Evolutionary conservation across 257 asterid species (phyloP).

Genomic region (Primulina eburnea): DNA sequence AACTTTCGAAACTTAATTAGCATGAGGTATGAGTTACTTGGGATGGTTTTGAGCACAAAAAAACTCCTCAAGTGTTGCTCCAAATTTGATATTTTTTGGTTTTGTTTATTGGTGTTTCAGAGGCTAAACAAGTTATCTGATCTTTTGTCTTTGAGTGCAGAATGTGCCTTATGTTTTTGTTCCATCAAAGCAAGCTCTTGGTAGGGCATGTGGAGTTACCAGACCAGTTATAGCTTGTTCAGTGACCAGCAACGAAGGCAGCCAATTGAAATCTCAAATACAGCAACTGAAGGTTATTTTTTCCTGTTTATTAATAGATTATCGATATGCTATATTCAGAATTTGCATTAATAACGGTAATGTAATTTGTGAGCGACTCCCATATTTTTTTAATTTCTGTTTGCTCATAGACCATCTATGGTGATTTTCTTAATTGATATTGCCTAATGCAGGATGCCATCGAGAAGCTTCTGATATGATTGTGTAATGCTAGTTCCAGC

Average conservation of each 20-base stretch:
- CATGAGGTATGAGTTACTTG: not conserved
- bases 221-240: slow-evolving; percentile 79
- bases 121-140: not conserved
- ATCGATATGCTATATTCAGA: not conserved
- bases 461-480: slow-evolving; percentile 44
- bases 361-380: not conserved
- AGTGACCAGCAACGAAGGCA: slow-evolving; percentile 79
- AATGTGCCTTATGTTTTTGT: slow-evolving; percentile 49
- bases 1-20: not conserved
- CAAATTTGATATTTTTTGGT: not conserved
- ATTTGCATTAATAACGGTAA: not conserved
- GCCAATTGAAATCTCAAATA: slow-evolving; percentile 87
- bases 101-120: not conserved
- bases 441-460: slow-evolving; percentile 35
- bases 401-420: slow-evolving; percentile 37
- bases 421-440: slow-evolving; percentile 33
- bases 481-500: slow-evolving; percentile 22
- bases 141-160: slow-evolving; percentile 21
- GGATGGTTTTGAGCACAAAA: not conserved
- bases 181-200: slow-evolving; percentile 57
- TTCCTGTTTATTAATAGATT: not conserved
- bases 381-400: too few relatives aligned
- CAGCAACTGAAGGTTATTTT: slow-evolving; percentile 64
- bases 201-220: slow-evolving; percentile 86
- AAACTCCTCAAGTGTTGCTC: not conserved